Conservation (phyloP, 768 basidiomycete genomes). For the Trichaptum fuscoviolaceum region DNA sequence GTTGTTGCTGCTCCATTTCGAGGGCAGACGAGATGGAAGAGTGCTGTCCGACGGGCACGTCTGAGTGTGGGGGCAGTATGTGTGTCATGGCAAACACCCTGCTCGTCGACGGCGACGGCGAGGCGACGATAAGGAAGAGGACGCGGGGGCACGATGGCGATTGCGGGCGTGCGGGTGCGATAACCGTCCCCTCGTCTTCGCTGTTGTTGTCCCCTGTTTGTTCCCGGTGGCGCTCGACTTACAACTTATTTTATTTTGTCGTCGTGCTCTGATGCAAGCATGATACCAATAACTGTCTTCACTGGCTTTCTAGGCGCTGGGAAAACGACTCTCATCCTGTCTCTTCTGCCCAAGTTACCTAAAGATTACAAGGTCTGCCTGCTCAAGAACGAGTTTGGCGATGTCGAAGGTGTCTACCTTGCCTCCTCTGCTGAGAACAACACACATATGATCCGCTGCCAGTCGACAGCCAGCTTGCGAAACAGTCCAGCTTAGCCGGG, state of each 20-base stretch:
- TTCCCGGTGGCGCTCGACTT: not conserved
- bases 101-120: slow-evolving; percentile 26
- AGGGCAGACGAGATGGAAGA: slow-evolving; percentile 56
- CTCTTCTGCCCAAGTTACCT: slow-evolving; percentile 75
- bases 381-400: slow-evolving; percentile 95
- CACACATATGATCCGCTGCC: not conserved
- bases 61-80: slow-evolving; percentile 41
- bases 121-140: slow-evolving; percentile 30
- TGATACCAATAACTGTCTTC: slow-evolving; percentile 87
- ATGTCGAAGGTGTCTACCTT: slow-evolving; percentile 64
- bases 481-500: slow-evolving; percentile 75
- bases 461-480: slow-evolving; percentile 91
- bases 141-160: slow-evolving; percentile 32
- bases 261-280: not conserved
- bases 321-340: slow-evolving; percentile 77
- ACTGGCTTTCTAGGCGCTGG: slow-evolving; percentile 91
- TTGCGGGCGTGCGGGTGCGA: slow-evolving; percentile 16
- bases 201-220: not conserved
- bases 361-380: slow-evolving; percentile 84
- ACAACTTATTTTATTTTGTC: not conserved
- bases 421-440: slow-evolving; percentile 7
- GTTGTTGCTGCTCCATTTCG: slow-evolving; percentile 64
- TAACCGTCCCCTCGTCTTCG: slow-evolving; percentile 1
- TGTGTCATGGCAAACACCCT: slow-evolving; percentile 37
- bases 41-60: slow-evolving; percentile 34